phyloP scores from a whole-genome alignment of 176 grass and related monocot species.

The Carex kokanica region DNA sequence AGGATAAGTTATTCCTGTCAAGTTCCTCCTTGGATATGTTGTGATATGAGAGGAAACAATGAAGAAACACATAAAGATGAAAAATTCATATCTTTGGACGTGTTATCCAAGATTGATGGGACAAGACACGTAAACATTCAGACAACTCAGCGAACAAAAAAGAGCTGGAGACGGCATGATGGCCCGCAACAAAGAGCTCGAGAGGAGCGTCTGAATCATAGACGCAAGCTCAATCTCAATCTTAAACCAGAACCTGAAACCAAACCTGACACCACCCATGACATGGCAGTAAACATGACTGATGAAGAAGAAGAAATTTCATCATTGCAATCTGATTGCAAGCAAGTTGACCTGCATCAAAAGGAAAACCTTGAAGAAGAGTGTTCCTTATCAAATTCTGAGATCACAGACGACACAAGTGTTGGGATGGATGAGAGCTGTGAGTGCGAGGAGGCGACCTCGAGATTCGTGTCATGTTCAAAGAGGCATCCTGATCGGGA shows the following conservation, averaged over 20 bases:
- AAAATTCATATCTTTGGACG: slow-evolving; percentile 34
- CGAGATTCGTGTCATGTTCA: slow-evolving; percentile 60
- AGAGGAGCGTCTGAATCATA: slow-evolving; percentile 70
- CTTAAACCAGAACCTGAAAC: slow-evolving; percentile 35
- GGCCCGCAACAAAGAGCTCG: slow-evolving; percentile 74
- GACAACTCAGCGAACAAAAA: slow-evolving; percentile 52
- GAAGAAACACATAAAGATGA: slow-evolving; percentile 38
- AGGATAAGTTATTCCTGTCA: slow-evolving; percentile 58
- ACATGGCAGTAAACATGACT: slow-evolving; percentile 82
- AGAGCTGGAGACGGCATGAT: slow-evolving; percentile 68
- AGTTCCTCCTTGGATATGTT: slow-evolving; percentile 89
- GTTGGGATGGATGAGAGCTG: slow-evolving; percentile 38
- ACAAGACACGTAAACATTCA: slow-evolving; percentile 54
- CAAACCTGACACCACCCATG: slow-evolving; percentile 26
- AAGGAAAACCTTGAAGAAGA: slow-evolving; percentile 27
- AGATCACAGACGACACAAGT: slow-evolving; percentile 43
- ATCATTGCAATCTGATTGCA: slow-evolving; percentile 2
- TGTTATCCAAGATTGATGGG: slow-evolving; percentile 32
- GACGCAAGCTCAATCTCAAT: slow-evolving; percentile 52
- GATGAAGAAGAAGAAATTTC: slow-evolving; percentile 47
- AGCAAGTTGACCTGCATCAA: not conserved
- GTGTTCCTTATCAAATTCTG: slow-evolving; percentile 41
- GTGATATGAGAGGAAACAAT: slow-evolving; percentile 68
- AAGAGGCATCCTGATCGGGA: slow-evolving; percentile 98
- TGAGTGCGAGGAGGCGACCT: not conserved